Conservation (phyloP, 176 grass and related monocot species). For the Themeda triandra region DNA sequence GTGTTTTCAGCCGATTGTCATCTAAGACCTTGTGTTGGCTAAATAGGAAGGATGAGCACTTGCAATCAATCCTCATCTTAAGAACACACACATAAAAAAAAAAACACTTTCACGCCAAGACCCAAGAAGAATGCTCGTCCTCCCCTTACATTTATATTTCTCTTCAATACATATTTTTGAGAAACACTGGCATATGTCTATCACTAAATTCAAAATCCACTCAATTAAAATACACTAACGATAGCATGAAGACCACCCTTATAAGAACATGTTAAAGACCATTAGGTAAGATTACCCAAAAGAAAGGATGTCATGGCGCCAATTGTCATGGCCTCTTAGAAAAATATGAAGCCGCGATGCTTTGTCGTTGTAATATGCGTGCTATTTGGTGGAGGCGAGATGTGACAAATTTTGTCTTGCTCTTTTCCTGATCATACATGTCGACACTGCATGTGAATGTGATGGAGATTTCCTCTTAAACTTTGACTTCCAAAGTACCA, state of each 20-base stretch:
- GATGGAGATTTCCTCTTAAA: slow-evolving; percentile 5
- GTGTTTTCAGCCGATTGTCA: background rate
- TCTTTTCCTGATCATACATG: background rate
- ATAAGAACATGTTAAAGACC: background rate
- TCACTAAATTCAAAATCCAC: background rate
- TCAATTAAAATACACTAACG: background rate
- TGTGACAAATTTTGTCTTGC: background rate
- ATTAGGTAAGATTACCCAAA: background rate
- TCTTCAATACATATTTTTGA: background rate
- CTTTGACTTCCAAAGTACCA: slow-evolving; percentile 25
- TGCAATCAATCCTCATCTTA: background rate
- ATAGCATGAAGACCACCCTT: background rate
- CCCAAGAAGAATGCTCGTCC: background rate
- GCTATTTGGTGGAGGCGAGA: slow-evolving; percentile 7
- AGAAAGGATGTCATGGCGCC: slow-evolving; percentile 10
- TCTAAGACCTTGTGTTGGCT: background rate
- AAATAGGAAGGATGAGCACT: background rate
- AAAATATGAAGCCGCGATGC: background rate
- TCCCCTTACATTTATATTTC: background rate
- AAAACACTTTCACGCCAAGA: background rate
- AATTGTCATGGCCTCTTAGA: slow-evolving; percentile 1
- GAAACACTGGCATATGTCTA: background rate
- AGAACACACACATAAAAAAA: background rate
- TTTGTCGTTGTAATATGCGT: background rate
- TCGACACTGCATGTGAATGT: slow-evolving; percentile 11